A percentile compares a stretch with the other conserved stretches of the same genome.
Conservation (phyloP, 306 rosid genomes). For the Prunus mongolica region DNA sequence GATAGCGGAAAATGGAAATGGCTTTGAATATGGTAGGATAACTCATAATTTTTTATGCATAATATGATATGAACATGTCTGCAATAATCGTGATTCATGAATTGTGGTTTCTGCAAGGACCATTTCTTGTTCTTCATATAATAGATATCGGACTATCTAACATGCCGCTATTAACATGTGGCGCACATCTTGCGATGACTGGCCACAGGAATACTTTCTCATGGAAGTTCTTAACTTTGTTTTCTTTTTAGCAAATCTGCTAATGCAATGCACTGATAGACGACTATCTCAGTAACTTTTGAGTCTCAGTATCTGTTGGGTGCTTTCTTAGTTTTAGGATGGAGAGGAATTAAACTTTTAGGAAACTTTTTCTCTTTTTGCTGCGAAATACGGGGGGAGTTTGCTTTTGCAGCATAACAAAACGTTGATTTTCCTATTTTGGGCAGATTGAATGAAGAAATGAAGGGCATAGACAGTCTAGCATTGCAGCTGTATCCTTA, state of each 20-base stretch:
- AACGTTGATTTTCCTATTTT: not conserved
- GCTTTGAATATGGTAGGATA: not conserved
- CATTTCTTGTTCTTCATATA: not conserved
- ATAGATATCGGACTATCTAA: not conserved
- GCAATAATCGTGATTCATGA: not conserved
- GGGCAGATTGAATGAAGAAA: conserved; percentile 84
- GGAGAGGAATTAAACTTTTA: not conserved
- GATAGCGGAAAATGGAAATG: not conserved
- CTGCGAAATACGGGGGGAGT: too few relatives aligned
- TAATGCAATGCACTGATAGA: not conserved
- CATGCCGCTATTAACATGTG: not conserved
- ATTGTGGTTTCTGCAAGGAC: not conserved
- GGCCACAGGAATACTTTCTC: not conserved
- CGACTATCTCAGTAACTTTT: not conserved
- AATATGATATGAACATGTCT: not conserved
- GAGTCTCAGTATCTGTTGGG: not conserved
- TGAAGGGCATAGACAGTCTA: conserved; percentile 63
- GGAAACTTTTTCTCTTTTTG: not conserved
- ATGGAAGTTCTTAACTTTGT: not conserved
- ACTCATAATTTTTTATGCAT: not conserved
- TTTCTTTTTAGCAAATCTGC: not conserved
- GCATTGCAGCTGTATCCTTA: conserved; percentile 78
- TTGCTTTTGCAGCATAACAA: not conserved
- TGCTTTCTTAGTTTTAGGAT: not conserved
- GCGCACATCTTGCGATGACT: not conserved